These are phyloP conservation scores for Furculomyces boomerangus DNA, from an alignment of 371 early-diverging fungal species.

Conservation along the genomic window DNA sequence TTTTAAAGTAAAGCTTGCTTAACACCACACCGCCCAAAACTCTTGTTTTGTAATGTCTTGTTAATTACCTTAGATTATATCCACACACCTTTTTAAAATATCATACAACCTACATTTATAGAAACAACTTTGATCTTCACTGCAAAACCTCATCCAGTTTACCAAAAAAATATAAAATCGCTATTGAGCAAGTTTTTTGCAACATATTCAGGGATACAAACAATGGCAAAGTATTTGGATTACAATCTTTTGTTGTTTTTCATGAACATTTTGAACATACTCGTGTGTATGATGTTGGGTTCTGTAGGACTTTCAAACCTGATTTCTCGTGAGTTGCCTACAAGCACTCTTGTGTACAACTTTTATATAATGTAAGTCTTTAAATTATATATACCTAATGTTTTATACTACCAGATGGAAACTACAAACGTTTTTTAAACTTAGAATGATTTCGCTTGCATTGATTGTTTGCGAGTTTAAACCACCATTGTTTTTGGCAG, in stretches of 20 bases:
- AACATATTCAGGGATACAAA: no score
- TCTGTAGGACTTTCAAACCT: neutral
- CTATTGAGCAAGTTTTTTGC: no score
- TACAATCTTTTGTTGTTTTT: constrained; percentile 1
- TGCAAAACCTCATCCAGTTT: no score
- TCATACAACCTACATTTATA: no score
- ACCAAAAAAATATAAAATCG: no score
- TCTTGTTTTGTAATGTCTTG: no score
- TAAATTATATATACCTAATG: neutral
- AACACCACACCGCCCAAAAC: no score
- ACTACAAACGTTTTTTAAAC: neutral
- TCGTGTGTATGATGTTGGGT: neutral
- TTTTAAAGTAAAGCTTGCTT: no score
- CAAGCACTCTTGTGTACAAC: constrained; percentile 7
- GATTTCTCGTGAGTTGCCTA: neutral
- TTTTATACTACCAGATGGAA: neutral
- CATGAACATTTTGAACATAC: constrained; percentile 4
- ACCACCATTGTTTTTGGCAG: constrained; percentile 1
- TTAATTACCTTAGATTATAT: no score
- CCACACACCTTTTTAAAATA: no score
- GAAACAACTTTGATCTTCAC: no score
- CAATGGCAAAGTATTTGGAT: constrained; percentile 4
- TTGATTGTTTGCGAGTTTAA: constrained; percentile 5
- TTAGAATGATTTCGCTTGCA: neutral
- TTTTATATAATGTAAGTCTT: constrained; percentile 3